Conservation (phyloP, 164 flowering plant genomes). For the Santalum album region DNA sequence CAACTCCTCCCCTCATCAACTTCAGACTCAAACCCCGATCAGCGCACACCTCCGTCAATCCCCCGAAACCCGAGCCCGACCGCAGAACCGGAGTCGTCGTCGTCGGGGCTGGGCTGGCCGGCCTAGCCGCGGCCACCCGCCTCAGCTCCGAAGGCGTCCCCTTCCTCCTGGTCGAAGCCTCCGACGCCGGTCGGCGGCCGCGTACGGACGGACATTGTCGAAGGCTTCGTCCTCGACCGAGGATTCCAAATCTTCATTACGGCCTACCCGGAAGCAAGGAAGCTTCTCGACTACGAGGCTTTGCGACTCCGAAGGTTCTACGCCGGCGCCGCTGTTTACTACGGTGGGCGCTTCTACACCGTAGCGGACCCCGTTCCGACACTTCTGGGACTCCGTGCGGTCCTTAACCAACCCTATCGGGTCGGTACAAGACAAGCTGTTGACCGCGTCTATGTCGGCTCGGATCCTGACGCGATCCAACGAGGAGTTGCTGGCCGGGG, state of each 20-base stretch:
- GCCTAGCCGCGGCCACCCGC: constrained; percentile 79
- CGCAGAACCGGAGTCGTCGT: constrained; percentile 43
- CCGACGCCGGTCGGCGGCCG: constrained; percentile 91
- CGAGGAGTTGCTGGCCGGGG: constrained; percentile 41
- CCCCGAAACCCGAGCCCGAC: constrained; percentile 12
- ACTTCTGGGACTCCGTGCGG: constrained; percentile 48
- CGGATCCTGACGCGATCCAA: constrained; percentile 42
- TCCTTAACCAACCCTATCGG: constrained; percentile 76
- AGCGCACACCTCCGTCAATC: constrained; percentile 8
- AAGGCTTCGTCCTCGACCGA: constrained; percentile 83
- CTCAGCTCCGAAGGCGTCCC: constrained; percentile 55
- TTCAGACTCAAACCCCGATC: constrained; percentile 10
- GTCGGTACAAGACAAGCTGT: constrained; percentile 50
- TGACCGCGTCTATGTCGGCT: constrained; percentile 46
- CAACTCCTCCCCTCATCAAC: constrained; percentile 5
- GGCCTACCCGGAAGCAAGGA: constrained; percentile 76
- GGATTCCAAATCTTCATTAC: constrained; percentile 98
- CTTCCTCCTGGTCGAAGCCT: constrained; percentile 72
- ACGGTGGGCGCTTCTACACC: constrained; percentile 55
- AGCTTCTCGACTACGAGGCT: constrained; percentile 39
- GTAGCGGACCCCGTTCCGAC: constrained; percentile 83
- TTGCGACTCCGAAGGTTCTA: constrained; percentile 60
- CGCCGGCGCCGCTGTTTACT: constrained; percentile 74
- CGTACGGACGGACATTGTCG: constrained; percentile 68
- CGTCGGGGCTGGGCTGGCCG: constrained; percentile 90